These are phyloP conservation scores for Luffa aegyptiaca DNA, from an alignment of 306 rosid genomes.

Conservation along the genomic window DNA sequence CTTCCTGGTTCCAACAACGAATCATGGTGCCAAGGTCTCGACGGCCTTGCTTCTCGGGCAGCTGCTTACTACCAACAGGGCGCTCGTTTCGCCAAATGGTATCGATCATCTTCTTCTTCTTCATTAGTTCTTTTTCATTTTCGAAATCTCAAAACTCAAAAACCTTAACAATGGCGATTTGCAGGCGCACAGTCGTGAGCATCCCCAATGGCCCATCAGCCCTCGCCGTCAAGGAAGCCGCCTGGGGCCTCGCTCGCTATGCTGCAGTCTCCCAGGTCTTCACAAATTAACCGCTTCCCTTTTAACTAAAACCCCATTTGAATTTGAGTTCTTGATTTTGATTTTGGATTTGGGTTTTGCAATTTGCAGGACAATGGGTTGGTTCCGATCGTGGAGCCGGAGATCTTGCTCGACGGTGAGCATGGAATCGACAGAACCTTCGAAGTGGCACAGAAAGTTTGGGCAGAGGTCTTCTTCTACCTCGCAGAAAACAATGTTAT, in stretches of 20 bases:
- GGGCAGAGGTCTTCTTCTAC: constrained; percentile 96
- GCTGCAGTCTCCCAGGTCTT: constrained; percentile 82
- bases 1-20: constrained; percentile 68
- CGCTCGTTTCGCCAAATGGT: constrained; percentile 98
- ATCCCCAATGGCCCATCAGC: constrained; percentile 98
- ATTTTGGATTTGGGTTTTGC: not conserved
- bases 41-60: constrained; percentile 82
- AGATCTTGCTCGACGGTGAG: constrained; percentile 93
- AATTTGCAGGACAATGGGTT: constrained; percentile 47
- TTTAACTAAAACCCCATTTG: not conserved
- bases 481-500: constrained; percentile 81
- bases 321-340: not conserved
- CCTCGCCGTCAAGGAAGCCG: constrained; percentile 83
- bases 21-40: constrained; percentile 97
- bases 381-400: constrained; percentile 98
- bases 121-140: not conserved
- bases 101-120: not conserved
- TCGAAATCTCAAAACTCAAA: not conserved
- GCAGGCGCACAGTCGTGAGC: constrained; percentile 42
- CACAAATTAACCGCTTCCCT: not conserved
- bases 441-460: constrained; percentile 74
- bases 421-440: constrained; percentile 74
- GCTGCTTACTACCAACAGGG: constrained; percentile 94
- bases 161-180: not conserved
- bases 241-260: constrained; percentile 95